These are phyloP conservation scores for Clonostachys rhizophaga DNA, from an alignment of 2,329 filamentous ascomycete genomes.

Conservation along the genomic window DNA sequence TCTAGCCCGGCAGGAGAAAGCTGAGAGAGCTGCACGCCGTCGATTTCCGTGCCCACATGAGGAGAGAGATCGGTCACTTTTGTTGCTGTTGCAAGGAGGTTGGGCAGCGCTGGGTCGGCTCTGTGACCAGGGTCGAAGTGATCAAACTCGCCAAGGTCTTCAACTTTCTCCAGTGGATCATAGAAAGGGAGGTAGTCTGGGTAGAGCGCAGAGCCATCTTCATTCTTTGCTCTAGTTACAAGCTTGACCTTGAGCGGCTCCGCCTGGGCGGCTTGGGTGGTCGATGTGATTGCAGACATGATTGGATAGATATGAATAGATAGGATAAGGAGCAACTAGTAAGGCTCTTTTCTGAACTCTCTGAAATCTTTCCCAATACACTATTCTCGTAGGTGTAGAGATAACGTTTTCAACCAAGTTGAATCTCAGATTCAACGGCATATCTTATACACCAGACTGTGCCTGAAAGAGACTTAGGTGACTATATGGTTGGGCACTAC, in stretches of 20 bases:
- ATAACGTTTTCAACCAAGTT: too few species aligned
- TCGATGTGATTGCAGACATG: not conserved
- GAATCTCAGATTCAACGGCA: too few species aligned
- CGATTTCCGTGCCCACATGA: slow-evolving; percentile 30
- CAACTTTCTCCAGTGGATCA: slow-evolving; percentile 6
- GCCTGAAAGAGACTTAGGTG: too few species aligned
- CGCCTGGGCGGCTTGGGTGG: not conserved
- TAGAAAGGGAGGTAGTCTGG: slow-evolving; percentile 1
- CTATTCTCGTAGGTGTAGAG: too few species aligned
- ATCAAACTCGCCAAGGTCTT: slow-evolving; percentile 20
- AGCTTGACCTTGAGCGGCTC: not conserved
- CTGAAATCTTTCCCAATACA: too few species aligned
- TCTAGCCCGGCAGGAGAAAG: slow-evolving; percentile 31
- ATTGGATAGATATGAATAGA: too few species aligned
- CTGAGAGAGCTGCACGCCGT: slow-evolving; percentile 30
- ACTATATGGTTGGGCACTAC: too few species aligned
- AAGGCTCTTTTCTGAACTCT: too few species aligned
- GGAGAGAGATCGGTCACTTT: slow-evolving; percentile 10
- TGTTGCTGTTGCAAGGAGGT: slow-evolving; percentile 12
- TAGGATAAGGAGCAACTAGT: too few species aligned
- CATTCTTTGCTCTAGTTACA: not conserved
- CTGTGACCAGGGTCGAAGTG: slow-evolving; percentile 56
- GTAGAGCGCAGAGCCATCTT: not conserved
- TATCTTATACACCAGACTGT: too few species aligned
- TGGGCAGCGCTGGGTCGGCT: slow-evolving; percentile 10